These are phyloP conservation scores for Nymphaea thermarum DNA, from an alignment of 164 flowering plant species.

Conservation along the genomic window DNA sequence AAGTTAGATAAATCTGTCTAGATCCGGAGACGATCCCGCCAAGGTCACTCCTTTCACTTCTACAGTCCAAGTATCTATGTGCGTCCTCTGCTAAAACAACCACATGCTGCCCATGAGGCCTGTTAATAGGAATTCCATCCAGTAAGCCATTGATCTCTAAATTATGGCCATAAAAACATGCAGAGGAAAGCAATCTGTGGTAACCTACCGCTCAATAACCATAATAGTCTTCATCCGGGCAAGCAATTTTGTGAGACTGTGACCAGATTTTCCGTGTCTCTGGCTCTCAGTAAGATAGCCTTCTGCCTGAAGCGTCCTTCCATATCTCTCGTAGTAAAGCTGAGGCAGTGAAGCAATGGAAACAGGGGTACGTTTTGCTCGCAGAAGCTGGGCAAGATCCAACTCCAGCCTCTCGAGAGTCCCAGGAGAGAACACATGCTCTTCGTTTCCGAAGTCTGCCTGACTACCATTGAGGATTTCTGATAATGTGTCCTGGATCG, in stretches of 20 bases:
- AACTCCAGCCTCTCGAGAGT: conserved; percentile 65
- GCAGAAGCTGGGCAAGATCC: conserved; percentile 66
- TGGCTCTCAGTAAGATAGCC: conserved; percentile 94
- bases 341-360: conserved; percentile 83
- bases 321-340: conserved; percentile 67
- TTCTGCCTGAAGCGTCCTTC: conserved; percentile 66
- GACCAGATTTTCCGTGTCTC: conserved; percentile 85
- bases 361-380: conserved; percentile 51
- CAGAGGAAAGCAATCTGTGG: background rate
- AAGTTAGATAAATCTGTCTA: conserved; percentile 84
- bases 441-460: conserved; percentile 30
- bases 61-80: conserved; percentile 35
- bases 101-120: conserved; percentile 92
- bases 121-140: conserved; percentile 15
- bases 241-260: conserved; percentile 76
- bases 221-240: conserved; percentile 46
- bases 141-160: background rate
- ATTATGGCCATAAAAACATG: background rate
- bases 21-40: conserved; percentile 64
- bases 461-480: conserved; percentile 19
- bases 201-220: background rate
- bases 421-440: conserved; percentile 40
- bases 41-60: conserved; percentile 49
- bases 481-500: conserved; percentile 25
- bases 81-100: conserved; percentile 80